A percentile compares a stretch with the other conserved stretches of the same genome.
These are phyloP conservation scores for Lasiodiplodia hormozganensis DNA, from an alignment of 2,329 filamentous ascomycete genomes.

Conservation along the genomic window DNA sequence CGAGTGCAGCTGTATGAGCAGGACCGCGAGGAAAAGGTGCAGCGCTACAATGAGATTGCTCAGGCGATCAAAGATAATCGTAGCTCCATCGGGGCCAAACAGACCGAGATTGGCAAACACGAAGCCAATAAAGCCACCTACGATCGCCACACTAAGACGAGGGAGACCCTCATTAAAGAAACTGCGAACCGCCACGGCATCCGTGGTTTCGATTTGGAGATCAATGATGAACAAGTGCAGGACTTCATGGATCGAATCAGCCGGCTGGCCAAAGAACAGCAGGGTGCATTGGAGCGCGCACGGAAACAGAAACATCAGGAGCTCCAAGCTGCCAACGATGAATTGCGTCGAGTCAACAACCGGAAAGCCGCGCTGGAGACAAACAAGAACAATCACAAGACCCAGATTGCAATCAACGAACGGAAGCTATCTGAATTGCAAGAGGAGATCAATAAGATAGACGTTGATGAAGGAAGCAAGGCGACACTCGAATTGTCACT, in stretches of 20 bases:
- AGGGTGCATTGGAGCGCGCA: conserved; percentile 75
- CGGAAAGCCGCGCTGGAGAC: conserved; percentile 75
- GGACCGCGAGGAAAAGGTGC: conserved; percentile 68
- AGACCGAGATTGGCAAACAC: conserved; percentile 74
- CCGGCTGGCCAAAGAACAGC: conserved; percentile 79
- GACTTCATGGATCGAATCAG: conserved; percentile 80
- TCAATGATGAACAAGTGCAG: conserved; percentile 75
- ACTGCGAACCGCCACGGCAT: conserved; percentile 79
- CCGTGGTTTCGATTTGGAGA: conserved; percentile 76
- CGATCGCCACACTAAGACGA: conserved; percentile 76
- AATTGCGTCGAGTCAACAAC: conserved; percentile 76
- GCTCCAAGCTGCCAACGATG: conserved; percentile 72
- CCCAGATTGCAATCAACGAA: conserved; percentile 77
- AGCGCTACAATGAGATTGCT: conserved; percentile 70
- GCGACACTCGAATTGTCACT: conserved; percentile 77
- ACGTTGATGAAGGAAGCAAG: conserved; percentile 84
- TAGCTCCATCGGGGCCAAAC: conserved; percentile 51
- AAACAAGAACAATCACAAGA: conserved; percentile 74
- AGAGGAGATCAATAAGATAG: conserved; percentile 72
- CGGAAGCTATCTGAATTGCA: conserved; percentile 72
- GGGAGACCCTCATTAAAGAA: conserved; percentile 77
- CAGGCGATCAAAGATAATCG: conserved; percentile 57
- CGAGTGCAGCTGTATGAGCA: conserved; percentile 70
- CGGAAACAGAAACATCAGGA: conserved; percentile 78
- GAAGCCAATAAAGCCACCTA: conserved; percentile 88